Evolutionary conservation across 2,329 filamentous ascomycete genomes (phyloP), one percentile per base, ranked within the genome.

Genomic region (Fusarium concolor): DNA sequence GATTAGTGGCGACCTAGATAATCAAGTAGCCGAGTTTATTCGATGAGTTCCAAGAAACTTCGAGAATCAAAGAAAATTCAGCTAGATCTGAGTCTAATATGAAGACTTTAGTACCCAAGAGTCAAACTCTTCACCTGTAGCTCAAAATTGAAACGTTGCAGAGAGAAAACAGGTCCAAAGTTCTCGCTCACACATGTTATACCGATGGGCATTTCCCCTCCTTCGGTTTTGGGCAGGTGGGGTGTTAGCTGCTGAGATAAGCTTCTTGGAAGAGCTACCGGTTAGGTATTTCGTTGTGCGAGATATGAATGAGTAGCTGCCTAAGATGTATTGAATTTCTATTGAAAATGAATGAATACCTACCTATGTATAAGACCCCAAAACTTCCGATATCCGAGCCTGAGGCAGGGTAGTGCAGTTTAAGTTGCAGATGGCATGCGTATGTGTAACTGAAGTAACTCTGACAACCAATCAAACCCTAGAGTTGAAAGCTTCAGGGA

Each of bases 191-290:
- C 39, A 45, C 37, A 50, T 38, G 51, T 37, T 24, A 50, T 41
- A 17, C 39, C n/a, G 28, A 49, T 42, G 42, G 41, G 26, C 39
- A 39, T 71, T 73, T 67, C 71, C 71, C 71, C 69, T 71, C 67
- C 68, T 73, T 68, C 56, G 39, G 53, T 60, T 71, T 65, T 68
- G 53, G 68, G 63, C 65, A 72, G 57, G 70, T 71, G 66, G 70
- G 70, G 68, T 63, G 54, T 43, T 29, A 47, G 52, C 53, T 70
- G 66, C 31, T 71, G 68, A 73, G 71, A 70, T 73, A 73, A 73
- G 70, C 70, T 42, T 53, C 15, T 53, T 17, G 45, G 26, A 41
- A 18, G 43, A 57, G 42, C 41, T 50, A 42, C 41, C 43, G 33
- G 35, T 29, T 33, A 33, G 31, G 31, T 7, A 31, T 24, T 24